These are phyloP conservation scores for Coccomyxa sp. DNA, from an alignment of 139 green algal genomes.

Conservation along the genomic window DNA sequence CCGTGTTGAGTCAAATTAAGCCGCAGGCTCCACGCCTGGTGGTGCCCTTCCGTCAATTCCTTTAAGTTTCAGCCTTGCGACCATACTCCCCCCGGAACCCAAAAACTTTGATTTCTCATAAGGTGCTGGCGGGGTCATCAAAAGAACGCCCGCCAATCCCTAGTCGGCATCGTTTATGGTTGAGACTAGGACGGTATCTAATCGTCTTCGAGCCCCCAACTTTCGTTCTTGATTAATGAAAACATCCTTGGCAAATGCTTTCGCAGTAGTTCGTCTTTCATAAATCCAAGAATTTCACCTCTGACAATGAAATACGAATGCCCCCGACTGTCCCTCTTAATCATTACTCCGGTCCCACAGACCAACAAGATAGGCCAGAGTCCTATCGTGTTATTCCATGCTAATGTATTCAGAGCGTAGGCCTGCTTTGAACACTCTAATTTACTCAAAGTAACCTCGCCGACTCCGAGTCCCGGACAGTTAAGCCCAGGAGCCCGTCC, in stretches of 20 bases:
- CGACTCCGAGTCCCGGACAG: slow-evolving; percentile 76
- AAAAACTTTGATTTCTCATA: slow-evolving; percentile 99
- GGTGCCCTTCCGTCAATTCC: slow-evolving; percentile 95
- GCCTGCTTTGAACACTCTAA: slow-evolving; percentile 98
- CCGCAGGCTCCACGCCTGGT: slow-evolving; percentile 91
- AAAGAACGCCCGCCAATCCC: slow-evolving; percentile 94
- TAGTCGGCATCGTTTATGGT: slow-evolving; percentile 99
- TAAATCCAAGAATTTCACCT: slow-evolving; percentile 99
- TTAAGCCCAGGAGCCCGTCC: slow-evolving; percentile 84
- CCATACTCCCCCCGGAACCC: slow-evolving; percentile 95
- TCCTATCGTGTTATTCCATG: slow-evolving; percentile 99
- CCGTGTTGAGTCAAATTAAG: slow-evolving; percentile 97
- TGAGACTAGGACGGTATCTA: slow-evolving; percentile 99
- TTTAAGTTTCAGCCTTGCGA: slow-evolving; percentile 94
- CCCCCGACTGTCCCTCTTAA: slow-evolving; percentile 99
- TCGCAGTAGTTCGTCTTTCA: slow-evolving; percentile 99
- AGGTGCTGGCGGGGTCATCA: slow-evolving; percentile 96
- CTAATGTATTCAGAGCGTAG: slow-evolving; percentile 95
- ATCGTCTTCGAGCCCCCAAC: slow-evolving; percentile 99
- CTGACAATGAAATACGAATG: slow-evolving; percentile 99
- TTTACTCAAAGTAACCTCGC: slow-evolving; percentile 96
- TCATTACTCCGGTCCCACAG: slow-evolving; percentile 98
- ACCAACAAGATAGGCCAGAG: slow-evolving; percentile 96
- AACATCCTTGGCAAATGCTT: slow-evolving; percentile 99
- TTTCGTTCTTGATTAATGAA: slow-evolving; percentile 99